Evolutionary conservation across 2,329 filamentous ascomycete genomes (phyloP), one percentile per base, ranked within the genome.

Genomic region (Amauroascus verrucosus): DNA sequence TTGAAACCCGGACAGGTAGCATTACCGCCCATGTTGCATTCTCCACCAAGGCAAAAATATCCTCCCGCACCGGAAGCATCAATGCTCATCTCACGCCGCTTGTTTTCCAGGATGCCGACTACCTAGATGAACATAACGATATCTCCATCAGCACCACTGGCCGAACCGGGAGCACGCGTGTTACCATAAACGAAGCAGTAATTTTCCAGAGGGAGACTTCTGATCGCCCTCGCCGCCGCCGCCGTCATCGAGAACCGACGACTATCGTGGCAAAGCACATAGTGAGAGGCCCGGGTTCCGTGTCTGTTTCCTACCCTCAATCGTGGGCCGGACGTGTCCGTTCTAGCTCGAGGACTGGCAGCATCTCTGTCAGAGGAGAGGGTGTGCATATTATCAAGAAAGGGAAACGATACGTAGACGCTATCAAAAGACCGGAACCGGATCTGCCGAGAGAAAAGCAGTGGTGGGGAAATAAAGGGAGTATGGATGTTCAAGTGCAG

Each of bases 11-110:
- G 4, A 60, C 57, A 18, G 67, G 67, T n/a, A 60, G 56, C 24
- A 61, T 68, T 33, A 55, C 54, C 5, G 66, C 64, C 70, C 68
- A 70, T 48, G 68, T 80, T 57, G 66, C 79, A 5, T 72, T 79
- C 28, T 67, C 75, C 1, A 68, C 72, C 22, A 72, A 76, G 40
- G 64, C 67, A 4, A 70, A 80, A 57, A 62, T 72, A 22, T 67
- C 69, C 3, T 73, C 77, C 8, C 59, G 66, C 0, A 67, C 66
- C 46, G 81, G 80, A 26, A 65, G 62, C 9, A 71, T 82, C 40
- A 70, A 67, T 16, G 74, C 77, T 8, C 72, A 68, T 1, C 70
- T 84, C 24, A 64, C 66, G 1, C 70, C 82, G 6, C 70, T 61
- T 32, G 54, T 58, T 13, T 56, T 57, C 33, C 22, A 43, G 7